Base-by-base conservation (phyloP, 345 rosid genomes). In the Rhizophora mangle region DNA sequence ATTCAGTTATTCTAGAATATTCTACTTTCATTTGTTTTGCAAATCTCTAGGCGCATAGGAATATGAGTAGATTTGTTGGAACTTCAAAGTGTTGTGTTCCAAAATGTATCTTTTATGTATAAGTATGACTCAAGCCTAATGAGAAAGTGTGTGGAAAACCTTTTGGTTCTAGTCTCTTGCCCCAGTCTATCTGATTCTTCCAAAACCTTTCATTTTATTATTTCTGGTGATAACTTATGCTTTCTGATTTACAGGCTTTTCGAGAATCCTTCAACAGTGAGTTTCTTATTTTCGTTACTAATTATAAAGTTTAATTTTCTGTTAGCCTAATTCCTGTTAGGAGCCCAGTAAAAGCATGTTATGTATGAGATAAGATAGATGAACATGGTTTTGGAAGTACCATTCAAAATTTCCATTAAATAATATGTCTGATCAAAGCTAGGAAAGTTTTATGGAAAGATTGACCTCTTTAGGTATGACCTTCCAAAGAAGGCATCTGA, bases 221-320 rank as follows among this genome's bases (percentile, higher is more conserved):
- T 69, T 70, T 51, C 43, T 30, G 27, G 46, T 57, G 10, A 64
- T 69, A 68, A 68, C 63, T 60, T 43, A 0, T 75, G 65, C 54
- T 53, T 68, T 57, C 19, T 53, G 43, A 66, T 68, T 56, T 72
- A 53, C 86, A 93, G 98, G 86, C 85, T 67, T 64, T 89, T 60
- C 88, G 96, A 68, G 98, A 93, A 85, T 82, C 97, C 72, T 83
- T 79, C 74, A 85, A 82, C 79, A 89, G 97, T 93, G 82, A 81
- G 84, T 56, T 10, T 69, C 77, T 65, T 31, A 36, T 54, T 16
- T 21, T 15, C 36, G 55, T 68, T 32, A 55, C 63, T 62, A 22
- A 36, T 43, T 72, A 64, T 24, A 10, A 63, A 37, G 43, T 22
- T 68, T 49, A 15, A 43, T 11, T 15, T 43, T 13, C 49, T 43